A percentile compares a stretch with the other conserved stretches of the same genome.
These are phyloP conservation scores for Pleurotus pulmonarius DNA, from an alignment of 768 basidiomycete genomes.

Conservation along the genomic window DNA sequence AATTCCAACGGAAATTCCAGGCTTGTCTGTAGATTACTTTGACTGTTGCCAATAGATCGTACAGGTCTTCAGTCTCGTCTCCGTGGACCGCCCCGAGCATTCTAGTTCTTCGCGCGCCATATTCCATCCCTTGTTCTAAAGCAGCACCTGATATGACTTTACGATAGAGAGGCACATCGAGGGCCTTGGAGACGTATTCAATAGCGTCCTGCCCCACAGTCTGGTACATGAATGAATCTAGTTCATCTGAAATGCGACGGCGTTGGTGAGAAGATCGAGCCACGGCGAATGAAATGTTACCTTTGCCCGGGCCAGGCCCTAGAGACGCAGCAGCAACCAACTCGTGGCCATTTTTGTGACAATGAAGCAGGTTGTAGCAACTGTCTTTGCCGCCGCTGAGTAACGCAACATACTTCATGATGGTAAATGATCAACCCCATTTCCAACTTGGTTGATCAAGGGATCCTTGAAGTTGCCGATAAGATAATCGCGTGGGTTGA, in stretches of 20 bases:
- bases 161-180: conserved; percentile 84
- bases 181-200: conserved; percentile 76
- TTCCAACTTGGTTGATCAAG: conserved; percentile 9
- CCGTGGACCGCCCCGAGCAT: conserved; percentile 52
- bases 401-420: conserved; percentile 90
- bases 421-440: conserved; percentile 7
- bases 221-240: conserved; percentile 98
- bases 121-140: conserved; percentile 79
- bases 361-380: conserved; percentile 93
- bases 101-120: conserved; percentile 63
- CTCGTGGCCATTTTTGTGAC: conserved; percentile 79
- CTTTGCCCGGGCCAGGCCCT: conserved; percentile 80
- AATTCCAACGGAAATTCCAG: neutral
- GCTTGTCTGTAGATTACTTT: conserved; percentile 48
- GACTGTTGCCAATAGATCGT: conserved; percentile 64
- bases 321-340: conserved; percentile 88
- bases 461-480: conserved; percentile 12
- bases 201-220: conserved; percentile 98
- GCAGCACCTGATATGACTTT: conserved; percentile 78
- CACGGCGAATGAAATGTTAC: conserved; percentile 34
- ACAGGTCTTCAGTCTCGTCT: conserved; percentile 97
- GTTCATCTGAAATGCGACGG: conserved; percentile 69
- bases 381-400: conserved; percentile 98
- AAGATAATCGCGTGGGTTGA: conserved; percentile 12
- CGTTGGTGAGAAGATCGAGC: conserved; percentile 18